Base-by-base conservation (phyloP, 495 filamentous ascomycete genomes). In the Echria macrotheca region DNA sequence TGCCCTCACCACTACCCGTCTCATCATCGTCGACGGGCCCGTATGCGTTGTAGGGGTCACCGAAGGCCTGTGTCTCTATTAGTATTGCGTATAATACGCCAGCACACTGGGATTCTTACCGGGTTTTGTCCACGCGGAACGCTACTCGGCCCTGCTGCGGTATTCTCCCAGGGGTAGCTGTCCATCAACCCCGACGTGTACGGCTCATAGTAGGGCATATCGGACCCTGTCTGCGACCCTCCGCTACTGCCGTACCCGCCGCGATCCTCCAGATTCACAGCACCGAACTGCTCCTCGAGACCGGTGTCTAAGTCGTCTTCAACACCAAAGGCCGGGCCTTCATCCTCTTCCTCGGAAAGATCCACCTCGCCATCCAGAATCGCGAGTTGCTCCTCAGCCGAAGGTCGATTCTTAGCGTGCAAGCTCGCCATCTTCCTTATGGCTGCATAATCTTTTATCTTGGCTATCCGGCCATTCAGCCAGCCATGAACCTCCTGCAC, bases 161-260 rank as follows among this genome's bases (percentile, higher is more conserved):
- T n/a, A n/a, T n/a, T n/a, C n/a, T n/a, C n/a, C n/a, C n/a, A n/a
- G 28, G 6, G 7, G 28, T 31, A 31, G 28, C 28, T 31, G 28
- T 31, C 28, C 7, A 31, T 25, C 6, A 47, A 11, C 2, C 37
- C 44, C 9, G 39, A 38, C 8, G 46, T 33, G 22, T 63, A 63
- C 0, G 60, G 57, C 41, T 63, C 60, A 22, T 60, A 63, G 25
- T 58, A 63, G 10, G 60, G 44, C 14, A 53, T 35, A 10, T 58
- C 57, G 10, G 58, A 55, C 5, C 33, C 40, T 5, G 24, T 29
- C 10, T n/a, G n/a, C n/a, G 40, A 36, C 5, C 40, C 39, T 8
- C 23, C 37, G 12, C 31, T 53, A 17, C 44, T 50, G 4, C 55
- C 45, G 0, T 39, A 46, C 33, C 50, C 52, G 6, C 25, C 41